Conservation (phyloP, 768 basidiomycete genomes). For the Trametes punicea region DNA sequence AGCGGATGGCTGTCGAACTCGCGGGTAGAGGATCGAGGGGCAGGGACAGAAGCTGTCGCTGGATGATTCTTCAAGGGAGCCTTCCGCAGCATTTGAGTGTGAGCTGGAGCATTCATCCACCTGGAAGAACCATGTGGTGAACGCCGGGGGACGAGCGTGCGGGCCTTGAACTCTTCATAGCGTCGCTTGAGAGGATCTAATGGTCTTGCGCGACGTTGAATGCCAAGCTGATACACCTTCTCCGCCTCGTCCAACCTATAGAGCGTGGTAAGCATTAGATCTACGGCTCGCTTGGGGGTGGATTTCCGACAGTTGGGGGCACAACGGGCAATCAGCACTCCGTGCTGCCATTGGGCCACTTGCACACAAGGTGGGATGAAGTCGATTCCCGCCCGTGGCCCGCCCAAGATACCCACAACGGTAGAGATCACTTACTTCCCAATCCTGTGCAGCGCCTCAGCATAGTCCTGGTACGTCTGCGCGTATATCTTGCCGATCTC, state of each 20-base stretch:
- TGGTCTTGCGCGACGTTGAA: slow-evolving; percentile 78
- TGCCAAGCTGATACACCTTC: slow-evolving; percentile 75
- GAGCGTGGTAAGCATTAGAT: neutral
- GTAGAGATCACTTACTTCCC: slow-evolving; percentile 84
- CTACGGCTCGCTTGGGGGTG: neutral
- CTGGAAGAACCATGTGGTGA: slow-evolving; percentile 11
- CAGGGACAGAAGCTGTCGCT: slow-evolving; percentile 32
- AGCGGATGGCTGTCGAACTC: slow-evolving; percentile 15
- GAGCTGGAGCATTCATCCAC: slow-evolving; percentile 25
- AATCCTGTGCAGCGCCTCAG: slow-evolving; percentile 67
- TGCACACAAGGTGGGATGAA: too few species aligned
- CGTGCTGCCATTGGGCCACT: too few species aligned
- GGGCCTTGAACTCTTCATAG: slow-evolving; percentile 75
- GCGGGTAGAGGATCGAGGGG: slow-evolving; percentile 23
- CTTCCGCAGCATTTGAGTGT: slow-evolving; percentile 29
- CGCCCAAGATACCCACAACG: too few species aligned
- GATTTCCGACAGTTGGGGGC: too few species aligned
- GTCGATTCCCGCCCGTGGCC: too few species aligned
- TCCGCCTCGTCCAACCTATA: slow-evolving; percentile 75
- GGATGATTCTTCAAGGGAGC: slow-evolving; percentile 38
- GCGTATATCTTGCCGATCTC: slow-evolving; percentile 68
- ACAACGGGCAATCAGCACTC: too few species aligned
- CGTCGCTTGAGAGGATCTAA: slow-evolving; percentile 78
- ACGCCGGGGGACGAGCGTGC: slow-evolving; percentile 22
- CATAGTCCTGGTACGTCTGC: slow-evolving; percentile 89